phyloP scores from a whole-genome alignment of 2,329 filamentous ascomycete species.

The Triangularia verruculosa region DNA sequence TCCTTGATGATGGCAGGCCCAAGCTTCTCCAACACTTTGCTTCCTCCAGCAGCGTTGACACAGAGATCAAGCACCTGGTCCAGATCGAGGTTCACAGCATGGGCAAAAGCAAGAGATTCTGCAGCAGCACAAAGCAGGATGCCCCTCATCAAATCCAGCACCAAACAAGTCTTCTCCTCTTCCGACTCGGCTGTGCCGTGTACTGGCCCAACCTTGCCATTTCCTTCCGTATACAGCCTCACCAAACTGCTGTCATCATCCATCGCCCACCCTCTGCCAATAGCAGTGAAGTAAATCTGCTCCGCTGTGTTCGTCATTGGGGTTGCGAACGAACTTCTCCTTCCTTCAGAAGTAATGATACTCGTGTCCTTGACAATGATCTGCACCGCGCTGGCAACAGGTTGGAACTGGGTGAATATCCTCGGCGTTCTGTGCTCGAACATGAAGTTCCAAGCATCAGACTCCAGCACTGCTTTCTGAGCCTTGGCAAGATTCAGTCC shows the following conservation, averaged over 20 bases:
- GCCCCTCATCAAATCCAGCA: slow-evolving; percentile 40
- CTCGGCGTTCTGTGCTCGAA: slow-evolving; percentile 57
- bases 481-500: slow-evolving; percentile 48
- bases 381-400: slow-evolving; percentile 55
- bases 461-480: slow-evolving; percentile 43
- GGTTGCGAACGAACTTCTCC: slow-evolving; percentile 55
- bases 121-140: slow-evolving; percentile 44
- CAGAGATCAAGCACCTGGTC: slow-evolving; percentile 46
- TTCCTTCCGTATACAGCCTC: slow-evolving; percentile 41
- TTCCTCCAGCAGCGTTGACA: slow-evolving; percentile 45
- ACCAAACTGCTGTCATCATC: slow-evolving; percentile 46
- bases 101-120: slow-evolving; percentile 43
- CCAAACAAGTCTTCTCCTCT: slow-evolving; percentile 38
- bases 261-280: slow-evolving; percentile 53
- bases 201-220: slow-evolving; percentile 33
- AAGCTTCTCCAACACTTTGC: slow-evolving; percentile 36
- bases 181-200: slow-evolving; percentile 31
- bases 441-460: slow-evolving; percentile 59
- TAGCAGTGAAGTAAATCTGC: slow-evolving; percentile 59
- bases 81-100: slow-evolving; percentile 41
- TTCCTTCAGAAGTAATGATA: slow-evolving; percentile 66
- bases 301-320: slow-evolving; percentile 62
- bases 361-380: slow-evolving; percentile 61
- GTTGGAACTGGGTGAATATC: slow-evolving; percentile 52
- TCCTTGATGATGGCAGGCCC: slow-evolving; percentile 40